Base-by-base conservation (phyloP, 164 flowering plant genomes). In the Tetracentron sinense region DNA sequence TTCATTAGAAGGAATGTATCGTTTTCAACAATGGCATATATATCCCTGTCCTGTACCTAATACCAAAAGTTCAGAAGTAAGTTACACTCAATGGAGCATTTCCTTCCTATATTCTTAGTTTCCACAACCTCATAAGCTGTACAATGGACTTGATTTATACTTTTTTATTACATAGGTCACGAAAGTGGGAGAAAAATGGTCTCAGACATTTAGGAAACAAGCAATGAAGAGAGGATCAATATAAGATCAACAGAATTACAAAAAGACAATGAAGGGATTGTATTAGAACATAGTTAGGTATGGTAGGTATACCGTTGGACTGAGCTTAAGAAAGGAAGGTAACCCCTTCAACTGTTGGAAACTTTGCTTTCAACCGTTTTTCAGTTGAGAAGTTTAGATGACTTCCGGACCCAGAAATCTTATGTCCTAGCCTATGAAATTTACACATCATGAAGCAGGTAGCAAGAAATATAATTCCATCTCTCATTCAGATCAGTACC, bases 1-100 rank as follows among this genome's bases (percentile, higher is more conserved):
- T 61, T 59, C 57, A 52, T 56, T 56, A 35, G 52, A 73, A 67
- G 72, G 59, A 60, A 76, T 63, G 74, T 61, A 46, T 58, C 55
- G 57, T 46, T 66, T 29, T 66, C 72, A 70, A 65, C 56, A 55
- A 46, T 23, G 69, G 66, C 59, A 60, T 57, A 54, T 48, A 58
- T 63, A 69, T 78, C 75, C 65, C 51, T 77, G 42, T 77, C 77
- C 42, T 69, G 57, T 62, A 75, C 74, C 81, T 78, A 74, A 75
- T 75, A 53, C 65, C 66, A 67, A 60, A 65, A 62, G 16, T 51
- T 30, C 47, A 61, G 64, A 73, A 70, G 69, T 77, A 63, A 60
- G 61, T 68, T 73, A 42, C 77, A 70, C 75, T 64, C 78, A 55
- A 61, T n/a, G 69, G 26, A 62, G 44, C 33, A 48, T 49, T 23